A percentile compares a stretch with the other conserved stretches of the same genome.
Evolutionary conservation across 2,329 filamentous ascomycete species (phyloP).

Genomic region (Arthroderma sp.): DNA sequence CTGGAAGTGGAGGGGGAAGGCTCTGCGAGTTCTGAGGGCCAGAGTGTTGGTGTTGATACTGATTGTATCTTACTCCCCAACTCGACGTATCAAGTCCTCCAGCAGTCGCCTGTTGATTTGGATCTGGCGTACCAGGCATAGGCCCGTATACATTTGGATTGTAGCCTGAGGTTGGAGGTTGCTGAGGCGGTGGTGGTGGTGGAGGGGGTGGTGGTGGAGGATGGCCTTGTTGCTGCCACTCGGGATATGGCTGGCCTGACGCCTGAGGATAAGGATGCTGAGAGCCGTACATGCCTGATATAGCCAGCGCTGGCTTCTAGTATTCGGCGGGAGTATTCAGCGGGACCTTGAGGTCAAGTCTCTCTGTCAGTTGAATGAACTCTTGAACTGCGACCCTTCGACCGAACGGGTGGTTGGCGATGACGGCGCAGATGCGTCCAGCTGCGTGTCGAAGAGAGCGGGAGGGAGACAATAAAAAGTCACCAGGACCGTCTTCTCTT

Average conservation of each 20-base stretch:
- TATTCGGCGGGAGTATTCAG: no score
- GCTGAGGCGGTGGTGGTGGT: conserved; percentile 11
- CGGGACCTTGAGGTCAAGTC: no score
- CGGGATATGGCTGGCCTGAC: conserved; percentile 20
- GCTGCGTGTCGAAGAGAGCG: no score
- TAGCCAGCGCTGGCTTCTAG: background rate
- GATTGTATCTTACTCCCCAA: conserved; percentile 34
- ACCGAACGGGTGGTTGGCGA: no score
- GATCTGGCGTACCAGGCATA: conserved; percentile 14
- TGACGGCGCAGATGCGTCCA: no score
- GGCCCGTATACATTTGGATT: conserved; percentile 24
- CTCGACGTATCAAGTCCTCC: conserved; percentile 20
- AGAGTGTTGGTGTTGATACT: conserved; percentile 9
- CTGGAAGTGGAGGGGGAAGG: conserved; percentile 25
- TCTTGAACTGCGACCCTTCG: no score
- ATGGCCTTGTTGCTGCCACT: conserved; percentile 21
- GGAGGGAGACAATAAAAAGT: no score
- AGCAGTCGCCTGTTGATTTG: conserved; percentile 12
- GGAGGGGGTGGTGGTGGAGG: conserved; percentile 12
- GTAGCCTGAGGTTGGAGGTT: conserved; percentile 15
- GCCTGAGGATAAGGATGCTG: conserved; percentile 13
- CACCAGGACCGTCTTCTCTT: no score
- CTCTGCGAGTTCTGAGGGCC: conserved; percentile 9
- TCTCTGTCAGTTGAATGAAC: no score
- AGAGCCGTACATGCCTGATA: conserved; percentile 23